Evolutionary conservation across 208 protist species (phyloP).

Genomic region (Blechomonas ayalai): DNA sequence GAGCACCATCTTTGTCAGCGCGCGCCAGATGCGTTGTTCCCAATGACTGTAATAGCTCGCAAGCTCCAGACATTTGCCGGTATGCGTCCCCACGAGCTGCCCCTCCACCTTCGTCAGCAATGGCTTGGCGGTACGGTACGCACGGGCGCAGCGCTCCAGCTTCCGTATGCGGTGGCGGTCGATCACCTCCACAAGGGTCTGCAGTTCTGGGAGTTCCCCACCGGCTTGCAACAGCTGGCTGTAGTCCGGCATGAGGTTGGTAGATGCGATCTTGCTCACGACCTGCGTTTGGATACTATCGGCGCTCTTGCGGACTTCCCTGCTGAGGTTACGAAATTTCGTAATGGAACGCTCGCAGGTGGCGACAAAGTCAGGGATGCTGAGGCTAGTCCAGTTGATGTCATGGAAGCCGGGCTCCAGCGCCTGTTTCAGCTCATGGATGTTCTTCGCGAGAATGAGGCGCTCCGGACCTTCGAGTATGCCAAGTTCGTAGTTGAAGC

Average conservation of each 20-base stretch:
- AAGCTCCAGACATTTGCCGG: constrained; percentile 86
- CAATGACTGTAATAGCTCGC: constrained; percentile 95
- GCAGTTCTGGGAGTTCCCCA: constrained; percentile 85
- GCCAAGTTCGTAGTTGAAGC: constrained; percentile 84
- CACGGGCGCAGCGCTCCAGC: constrained; percentile 83
- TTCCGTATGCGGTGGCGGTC: constrained; percentile 74
- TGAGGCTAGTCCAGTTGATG: constrained; percentile 98
- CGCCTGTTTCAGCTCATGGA: constrained; percentile 83
- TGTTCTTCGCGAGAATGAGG: constrained; percentile 86
- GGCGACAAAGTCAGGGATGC: constrained; percentile 94
- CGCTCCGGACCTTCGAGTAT: constrained; percentile 84
- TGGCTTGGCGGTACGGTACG: constrained; percentile 92
- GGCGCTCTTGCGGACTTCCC: constrained; percentile 95
- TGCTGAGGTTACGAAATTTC: constrained; percentile 93
- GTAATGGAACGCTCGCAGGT: constrained; percentile 92
- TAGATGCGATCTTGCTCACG: constrained; percentile 85
- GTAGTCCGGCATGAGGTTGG: constrained; percentile 77
- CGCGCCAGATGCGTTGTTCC: constrained; percentile 93
- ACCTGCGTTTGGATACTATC: constrained; percentile 90
- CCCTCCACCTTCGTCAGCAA: constrained; percentile 95
- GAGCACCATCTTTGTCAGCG: constrained; percentile 90
- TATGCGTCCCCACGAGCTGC: constrained; percentile 88
- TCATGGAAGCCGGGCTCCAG: constrained; percentile 92
- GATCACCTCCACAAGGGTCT: constrained; percentile 89
- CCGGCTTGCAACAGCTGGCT: constrained; percentile 69